Percentiles rank a stretch among this genome's conserved stretches.
These are phyloP conservation scores for Vaccinium myrtillus DNA, from an alignment of 148 eudicot species.

Conservation along the genomic window DNA sequence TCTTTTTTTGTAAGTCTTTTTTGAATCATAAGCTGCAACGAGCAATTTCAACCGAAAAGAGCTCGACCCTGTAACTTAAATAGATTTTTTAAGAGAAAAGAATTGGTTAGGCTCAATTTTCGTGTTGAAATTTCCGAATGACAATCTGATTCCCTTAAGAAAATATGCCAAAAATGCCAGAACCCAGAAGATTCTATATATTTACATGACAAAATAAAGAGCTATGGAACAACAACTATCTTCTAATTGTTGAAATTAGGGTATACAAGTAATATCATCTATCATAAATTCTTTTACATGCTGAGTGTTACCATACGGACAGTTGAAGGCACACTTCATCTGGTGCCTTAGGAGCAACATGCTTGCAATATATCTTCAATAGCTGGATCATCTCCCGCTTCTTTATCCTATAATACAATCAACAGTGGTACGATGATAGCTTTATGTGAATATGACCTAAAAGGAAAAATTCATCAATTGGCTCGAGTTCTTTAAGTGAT, in stretches of 20 bases:
- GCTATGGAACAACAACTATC: neutral
- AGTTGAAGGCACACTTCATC: neutral
- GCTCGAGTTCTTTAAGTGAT: neutral
- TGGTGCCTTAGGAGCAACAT: constrained; percentile 44
- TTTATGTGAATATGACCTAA: neutral
- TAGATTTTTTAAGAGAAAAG: neutral
- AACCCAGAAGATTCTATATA: neutral
- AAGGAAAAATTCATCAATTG: neutral
- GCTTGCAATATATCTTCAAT: constrained; percentile 67
- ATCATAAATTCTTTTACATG: neutral
- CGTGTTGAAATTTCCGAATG: neutral
- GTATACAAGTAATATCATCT: neutral
- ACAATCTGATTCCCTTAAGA: neutral
- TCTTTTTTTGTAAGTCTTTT: neutral
- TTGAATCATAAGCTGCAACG: neutral
- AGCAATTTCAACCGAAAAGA: neutral
- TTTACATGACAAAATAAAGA: neutral
- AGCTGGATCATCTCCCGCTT: constrained; percentile 95
- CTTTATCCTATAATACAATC: constrained; percentile 59
- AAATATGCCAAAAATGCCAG: neutral
- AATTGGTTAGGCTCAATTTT: neutral
- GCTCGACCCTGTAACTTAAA: neutral
- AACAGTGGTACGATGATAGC: neutral
- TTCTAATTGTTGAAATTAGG: neutral
- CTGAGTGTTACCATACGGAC: neutral